Evolutionary conservation across 345 rosid genomes (phyloP).

Genomic region (Passiflora organensis): DNA sequence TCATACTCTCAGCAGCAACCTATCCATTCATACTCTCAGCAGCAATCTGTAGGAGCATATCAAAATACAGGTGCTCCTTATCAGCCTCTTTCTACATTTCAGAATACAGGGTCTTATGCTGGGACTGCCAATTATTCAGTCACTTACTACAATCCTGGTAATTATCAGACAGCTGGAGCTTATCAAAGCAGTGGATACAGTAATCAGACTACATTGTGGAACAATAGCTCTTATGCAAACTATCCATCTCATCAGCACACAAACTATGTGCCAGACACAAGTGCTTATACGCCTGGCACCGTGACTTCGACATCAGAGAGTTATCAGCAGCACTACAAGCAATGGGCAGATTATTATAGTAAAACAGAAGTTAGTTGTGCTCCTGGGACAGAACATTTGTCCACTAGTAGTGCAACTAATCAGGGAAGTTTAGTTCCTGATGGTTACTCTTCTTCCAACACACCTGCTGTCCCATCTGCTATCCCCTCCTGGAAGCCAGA

Average conservation of each 20-base stretch:
- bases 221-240: conserved; percentile 59
- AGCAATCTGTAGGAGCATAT: conserved; percentile 85
- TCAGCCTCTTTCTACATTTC: conserved; percentile 99
- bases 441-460: conserved; percentile 50
- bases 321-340: conserved; percentile 78
- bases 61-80: conserved; percentile 99
- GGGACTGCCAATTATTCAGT: conserved; percentile 92
- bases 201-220: conserved; percentile 61
- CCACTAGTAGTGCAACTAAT: conserved; percentile 48
- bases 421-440: conserved; percentile 50
- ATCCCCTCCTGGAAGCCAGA: conserved; percentile 66
- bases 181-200: conserved; percentile 67
- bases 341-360: conserved; percentile 80
- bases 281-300: conserved; percentile 47
- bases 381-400: conserved; percentile 86
- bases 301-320: conserved; percentile 51
- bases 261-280: conserved; percentile 50
- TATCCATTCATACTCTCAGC: conserved; percentile 68
- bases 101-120: conserved; percentile 99
- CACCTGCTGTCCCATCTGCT: conserved; percentile 37
- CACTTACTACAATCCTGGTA: conserved; percentile 97
- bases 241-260: conserved; percentile 65
- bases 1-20: conserved; percentile 27
- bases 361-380: conserved; percentile 96
- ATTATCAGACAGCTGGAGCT: conserved; percentile 98